A percentile compares a stretch with the other conserved stretches of the same genome.
Evolutionary conservation across 129 eudicot genomes (phyloP).

Genomic region (Chrysanthemum lavandulifolium): DNA sequence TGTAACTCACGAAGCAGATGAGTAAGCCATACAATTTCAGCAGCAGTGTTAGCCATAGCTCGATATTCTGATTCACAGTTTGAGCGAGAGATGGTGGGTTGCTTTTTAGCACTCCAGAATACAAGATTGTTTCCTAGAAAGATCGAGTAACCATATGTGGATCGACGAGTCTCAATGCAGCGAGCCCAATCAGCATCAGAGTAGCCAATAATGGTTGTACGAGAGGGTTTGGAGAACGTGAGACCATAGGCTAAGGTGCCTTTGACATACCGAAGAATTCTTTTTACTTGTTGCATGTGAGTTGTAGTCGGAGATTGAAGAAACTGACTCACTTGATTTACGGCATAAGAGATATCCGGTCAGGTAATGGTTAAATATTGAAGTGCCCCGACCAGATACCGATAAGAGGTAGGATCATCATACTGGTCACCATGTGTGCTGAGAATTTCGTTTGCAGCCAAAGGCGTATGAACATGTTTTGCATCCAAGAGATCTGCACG

Average conservation of each 20-base stretch:
- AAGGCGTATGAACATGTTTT: neutral
- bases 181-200: slow-evolving; percentile 6
- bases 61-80: neutral
- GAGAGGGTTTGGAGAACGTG: neutral
- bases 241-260: neutral
- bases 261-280: neutral
- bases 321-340: neutral
- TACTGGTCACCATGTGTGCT: neutral
- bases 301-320: neutral
- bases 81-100: neutral
- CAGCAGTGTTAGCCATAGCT: neutral
- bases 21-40: neutral
- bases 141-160: neutral
- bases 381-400: neutral
- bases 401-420: neutral
- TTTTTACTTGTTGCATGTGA: neutral
- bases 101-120: neutral
- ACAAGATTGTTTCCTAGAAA: neutral
- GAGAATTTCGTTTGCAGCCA: neutral
- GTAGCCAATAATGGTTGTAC: neutral
- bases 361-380: neutral
- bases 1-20: neutral
- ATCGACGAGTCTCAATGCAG: slow-evolving; percentile 2
- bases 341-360: neutral
- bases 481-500: neutral